Evolutionary conservation across 257 asterid genomes (phyloP).

Genomic region (Linaria vulgaris): DNA sequence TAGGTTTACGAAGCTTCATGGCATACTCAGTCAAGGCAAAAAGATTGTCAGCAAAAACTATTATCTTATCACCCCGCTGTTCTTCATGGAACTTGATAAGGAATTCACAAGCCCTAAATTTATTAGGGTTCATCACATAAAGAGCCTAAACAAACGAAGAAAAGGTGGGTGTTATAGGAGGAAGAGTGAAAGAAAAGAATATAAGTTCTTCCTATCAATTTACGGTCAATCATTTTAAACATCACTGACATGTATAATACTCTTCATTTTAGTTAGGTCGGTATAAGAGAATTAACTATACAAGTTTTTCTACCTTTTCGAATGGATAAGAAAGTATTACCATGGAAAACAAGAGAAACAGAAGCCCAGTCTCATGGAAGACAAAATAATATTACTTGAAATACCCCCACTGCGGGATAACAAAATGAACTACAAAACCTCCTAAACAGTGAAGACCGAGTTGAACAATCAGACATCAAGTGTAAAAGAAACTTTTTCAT

Average conservation of each 20-base stretch:
- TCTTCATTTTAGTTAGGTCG: slow-evolving; percentile 5
- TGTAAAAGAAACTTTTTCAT: background rate
- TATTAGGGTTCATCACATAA: slow-evolving; percentile 98
- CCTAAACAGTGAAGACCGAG: slow-evolving; percentile 3
- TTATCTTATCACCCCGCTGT: slow-evolving; percentile 94
- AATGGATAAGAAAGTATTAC: slow-evolving; percentile 7
- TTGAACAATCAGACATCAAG: background rate
- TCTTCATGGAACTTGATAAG: slow-evolving; percentile 94
- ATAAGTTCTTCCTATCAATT: background rate
- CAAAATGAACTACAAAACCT: background rate
- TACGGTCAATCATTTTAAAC: background rate
- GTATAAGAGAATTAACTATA: background rate
- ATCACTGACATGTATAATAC: slow-evolving; percentile 1
- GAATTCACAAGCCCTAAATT: slow-evolving; percentile 95
- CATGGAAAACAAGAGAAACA: background rate
- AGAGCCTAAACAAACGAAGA: slow-evolving; percentile 64
- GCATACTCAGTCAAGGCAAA: slow-evolving; percentile 97
- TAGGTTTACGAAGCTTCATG: slow-evolving; percentile 87
- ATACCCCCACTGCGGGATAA: background rate
- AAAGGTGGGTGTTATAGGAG: slow-evolving; percentile 11
- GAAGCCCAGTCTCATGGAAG: background rate
- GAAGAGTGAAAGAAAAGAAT: background rate
- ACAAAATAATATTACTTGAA: background rate
- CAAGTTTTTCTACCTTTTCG: background rate
- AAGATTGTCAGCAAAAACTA: slow-evolving; percentile 97